phyloP scores from a whole-genome alignment of 1,284 basidiomycete species.

The Cutaneotrichosporon spelunceum region DNA sequence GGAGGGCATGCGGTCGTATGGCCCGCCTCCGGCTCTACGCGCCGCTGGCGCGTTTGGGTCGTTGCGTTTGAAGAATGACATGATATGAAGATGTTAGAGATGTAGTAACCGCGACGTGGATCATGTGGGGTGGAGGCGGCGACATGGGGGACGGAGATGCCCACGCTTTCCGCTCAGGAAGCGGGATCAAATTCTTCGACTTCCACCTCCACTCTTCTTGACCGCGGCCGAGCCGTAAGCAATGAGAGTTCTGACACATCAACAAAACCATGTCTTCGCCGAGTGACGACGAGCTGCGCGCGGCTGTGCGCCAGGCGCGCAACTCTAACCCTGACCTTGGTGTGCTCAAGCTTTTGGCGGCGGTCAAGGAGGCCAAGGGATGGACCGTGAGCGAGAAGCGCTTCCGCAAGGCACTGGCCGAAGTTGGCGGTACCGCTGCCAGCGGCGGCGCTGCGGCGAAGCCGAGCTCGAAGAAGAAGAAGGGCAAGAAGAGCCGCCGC shows the following conservation, averaged over 20 bases:
- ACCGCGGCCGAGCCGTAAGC: not conserved
- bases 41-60: constrained; percentile 43
- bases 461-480: constrained; percentile 24
- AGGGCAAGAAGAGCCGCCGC: constrained; percentile 24
- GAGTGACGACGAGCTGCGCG: constrained; percentile 55
- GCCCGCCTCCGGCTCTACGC: constrained; percentile 28
- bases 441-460: not conserved
- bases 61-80: constrained; percentile 42
- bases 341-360: constrained; percentile 65
- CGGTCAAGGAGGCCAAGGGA: constrained; percentile 59
- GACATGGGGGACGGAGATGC: constrained; percentile 4
- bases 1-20: constrained; percentile 44
- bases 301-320: constrained; percentile 53
- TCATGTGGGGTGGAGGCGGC: not conserved
- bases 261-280: constrained; percentile 8
- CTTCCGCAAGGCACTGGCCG: constrained; percentile 60
- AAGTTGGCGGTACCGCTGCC: constrained; percentile 9
- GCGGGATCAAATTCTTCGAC: constrained; percentile 7
- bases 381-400: constrained; percentile 81
- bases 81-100: not conserved
- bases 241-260: not conserved
- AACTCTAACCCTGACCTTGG: constrained; percentile 63
- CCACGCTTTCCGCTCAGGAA: not conserved
- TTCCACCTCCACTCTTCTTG: not conserved
- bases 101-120: not conserved